Conservation (phyloP, 306 rosid species). For the Cucumis melo region DNA sequence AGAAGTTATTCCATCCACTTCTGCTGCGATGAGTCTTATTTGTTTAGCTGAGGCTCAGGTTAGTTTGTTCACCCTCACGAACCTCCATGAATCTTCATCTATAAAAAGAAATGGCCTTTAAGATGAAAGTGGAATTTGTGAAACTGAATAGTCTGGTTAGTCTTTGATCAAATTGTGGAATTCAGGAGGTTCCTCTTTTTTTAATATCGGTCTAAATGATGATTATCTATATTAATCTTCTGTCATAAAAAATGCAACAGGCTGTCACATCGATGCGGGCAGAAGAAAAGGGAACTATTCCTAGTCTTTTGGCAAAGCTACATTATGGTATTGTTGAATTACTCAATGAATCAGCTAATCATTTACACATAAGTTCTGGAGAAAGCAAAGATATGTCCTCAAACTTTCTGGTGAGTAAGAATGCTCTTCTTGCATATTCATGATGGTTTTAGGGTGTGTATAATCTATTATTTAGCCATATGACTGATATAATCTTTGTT, state of each 20-base stretch:
- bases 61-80: conserved; percentile 1
- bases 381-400: conserved; percentile 38
- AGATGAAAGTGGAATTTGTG: background rate
- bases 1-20: conserved; percentile 36
- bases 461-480: background rate
- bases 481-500: background rate
- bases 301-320: conserved; percentile 62
- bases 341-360: conserved; percentile 45
- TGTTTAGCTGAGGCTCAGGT: conserved; percentile 88
- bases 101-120: background rate
- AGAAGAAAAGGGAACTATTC: conserved; percentile 48
- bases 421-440: background rate
- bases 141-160: background rate
- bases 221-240: background rate
- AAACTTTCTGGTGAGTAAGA: conserved; percentile 31
- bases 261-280: conserved; percentile 65
- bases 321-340: conserved; percentile 49
- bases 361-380: conserved; percentile 13
- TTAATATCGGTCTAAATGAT: background rate
- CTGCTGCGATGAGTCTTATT: conserved; percentile 48
- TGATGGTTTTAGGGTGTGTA: background rate
- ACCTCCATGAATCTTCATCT: background rate
- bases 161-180: background rate
- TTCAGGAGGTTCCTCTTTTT: background rate
- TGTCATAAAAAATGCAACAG: conserved; percentile 19